Conservation (phyloP, 2,329 filamentous ascomycete genomes). For the Epichloe brachyelytri region DNA sequence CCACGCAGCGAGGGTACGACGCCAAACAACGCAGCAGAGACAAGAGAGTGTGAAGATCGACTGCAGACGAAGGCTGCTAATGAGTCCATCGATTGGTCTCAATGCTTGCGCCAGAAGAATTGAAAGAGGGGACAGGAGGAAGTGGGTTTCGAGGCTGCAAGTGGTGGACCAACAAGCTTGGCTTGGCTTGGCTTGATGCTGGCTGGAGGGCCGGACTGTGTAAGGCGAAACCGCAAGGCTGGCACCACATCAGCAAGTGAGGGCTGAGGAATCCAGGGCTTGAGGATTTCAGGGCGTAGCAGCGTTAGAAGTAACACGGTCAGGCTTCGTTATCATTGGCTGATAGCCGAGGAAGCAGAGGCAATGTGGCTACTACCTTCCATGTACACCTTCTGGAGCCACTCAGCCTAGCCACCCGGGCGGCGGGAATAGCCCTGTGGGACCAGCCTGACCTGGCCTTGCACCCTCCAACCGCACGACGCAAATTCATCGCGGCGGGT, state of each 20-base stretch:
- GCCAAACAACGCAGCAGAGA: not conserved
- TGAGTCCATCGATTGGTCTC: constrained; percentile 5
- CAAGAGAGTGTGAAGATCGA: not conserved
- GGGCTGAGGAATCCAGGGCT: not conserved
- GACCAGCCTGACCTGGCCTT: not conserved
- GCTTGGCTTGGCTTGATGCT: not conserved
- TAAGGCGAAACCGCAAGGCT: not conserved
- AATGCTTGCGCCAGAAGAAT: constrained; percentile 2
- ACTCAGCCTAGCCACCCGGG: not conserved
- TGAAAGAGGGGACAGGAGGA: constrained; percentile 1
- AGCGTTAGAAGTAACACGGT: not conserved
- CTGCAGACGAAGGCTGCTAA: not conserved
- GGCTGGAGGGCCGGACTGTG: not conserved
- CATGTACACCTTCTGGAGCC: not conserved
- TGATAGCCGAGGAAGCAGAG: constrained; percentile 11
- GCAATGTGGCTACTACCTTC: too few relatives aligned
- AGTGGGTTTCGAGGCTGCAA: constrained; percentile 6
- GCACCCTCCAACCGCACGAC: not conserved
- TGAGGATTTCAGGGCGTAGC: not conserved
- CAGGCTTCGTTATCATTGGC: constrained; percentile 13
- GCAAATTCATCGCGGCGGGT: not conserved
- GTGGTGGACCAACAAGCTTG: not conserved
- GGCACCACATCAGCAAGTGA: not conserved
- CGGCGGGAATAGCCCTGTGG: not conserved
- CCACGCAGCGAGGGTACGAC: not conserved